Evolutionary conservation across 495 filamentous ascomycete species (phyloP).

Genomic region (Xylaria bambusicola): DNA sequence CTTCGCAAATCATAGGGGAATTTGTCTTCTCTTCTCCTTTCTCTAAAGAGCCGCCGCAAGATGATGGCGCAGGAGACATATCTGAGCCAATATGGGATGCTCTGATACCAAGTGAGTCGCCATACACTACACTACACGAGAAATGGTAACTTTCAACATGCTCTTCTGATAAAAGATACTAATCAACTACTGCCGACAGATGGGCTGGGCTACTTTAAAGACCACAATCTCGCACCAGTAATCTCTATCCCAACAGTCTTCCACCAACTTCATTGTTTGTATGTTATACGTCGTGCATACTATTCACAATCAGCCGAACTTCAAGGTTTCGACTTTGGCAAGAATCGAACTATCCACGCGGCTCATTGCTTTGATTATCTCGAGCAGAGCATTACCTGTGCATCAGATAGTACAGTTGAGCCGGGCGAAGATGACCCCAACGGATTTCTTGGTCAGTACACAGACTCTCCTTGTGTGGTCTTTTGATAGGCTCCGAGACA

Average conservation of each 20-base stretch:
- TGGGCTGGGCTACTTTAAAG: slow-evolving; percentile 26
- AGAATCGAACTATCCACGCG: slow-evolving; percentile 18
- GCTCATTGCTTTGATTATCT: slow-evolving; percentile 31
- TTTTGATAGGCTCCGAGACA: too few species aligned
- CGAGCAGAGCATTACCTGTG: slow-evolving; percentile 23
- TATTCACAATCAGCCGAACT: slow-evolving; percentile 16
- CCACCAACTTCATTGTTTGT: slow-evolving; percentile 30
- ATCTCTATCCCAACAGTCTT: slow-evolving; percentile 25
- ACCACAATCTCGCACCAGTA: slow-evolving; percentile 4
- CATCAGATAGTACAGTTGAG: slow-evolving; percentile 25
- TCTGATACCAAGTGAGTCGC: slow-evolving; percentile 27
- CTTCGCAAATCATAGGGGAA: background rate
- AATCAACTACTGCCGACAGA: slow-evolving; percentile 8
- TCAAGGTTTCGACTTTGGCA: slow-evolving; percentile 28
- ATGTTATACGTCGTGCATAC: slow-evolving; percentile 25
- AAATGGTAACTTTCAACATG: too few species aligned
- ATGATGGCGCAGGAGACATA: background rate
- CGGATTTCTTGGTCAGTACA: slow-evolving; percentile 9
- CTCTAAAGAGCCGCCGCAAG: slow-evolving; percentile 4
- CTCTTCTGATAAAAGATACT: background rate
- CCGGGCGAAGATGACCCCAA: slow-evolving; percentile 15
- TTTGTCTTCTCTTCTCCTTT: slow-evolving; percentile 7
- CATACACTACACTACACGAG: background rate
- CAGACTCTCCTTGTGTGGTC: too few species aligned
- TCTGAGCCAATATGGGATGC: slow-evolving; percentile 28